phyloP scores from a whole-genome alignment of 2,329 filamentous ascomycete species.

The Amylocarpus encephaloides region DNA sequence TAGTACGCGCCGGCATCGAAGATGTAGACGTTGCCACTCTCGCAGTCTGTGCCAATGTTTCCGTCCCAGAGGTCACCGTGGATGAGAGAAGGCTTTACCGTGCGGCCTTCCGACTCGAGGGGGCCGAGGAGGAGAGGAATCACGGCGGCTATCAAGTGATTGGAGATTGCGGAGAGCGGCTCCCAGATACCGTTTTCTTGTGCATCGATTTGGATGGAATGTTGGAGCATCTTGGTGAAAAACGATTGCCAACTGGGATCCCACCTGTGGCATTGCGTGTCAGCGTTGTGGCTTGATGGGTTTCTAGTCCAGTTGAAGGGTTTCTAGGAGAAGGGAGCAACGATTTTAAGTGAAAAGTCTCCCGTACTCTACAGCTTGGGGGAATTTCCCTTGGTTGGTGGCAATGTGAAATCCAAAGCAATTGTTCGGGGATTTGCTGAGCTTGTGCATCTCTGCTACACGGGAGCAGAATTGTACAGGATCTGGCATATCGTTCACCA shows the following conservation, averaged over 20 bases:
- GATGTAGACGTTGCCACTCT: constrained; percentile 14
- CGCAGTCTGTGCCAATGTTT: constrained; percentile 12
- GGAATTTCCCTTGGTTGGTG: constrained; percentile 23
- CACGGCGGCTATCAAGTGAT: constrained; percentile 1
- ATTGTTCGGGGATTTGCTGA: constrained; percentile 19
- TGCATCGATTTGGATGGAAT: constrained; percentile 1
- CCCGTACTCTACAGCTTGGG: constrained; percentile 10
- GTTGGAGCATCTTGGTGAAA: constrained; percentile 23
- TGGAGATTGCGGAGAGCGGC: constrained; percentile 1
- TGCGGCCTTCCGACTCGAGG: constrained; percentile 16
- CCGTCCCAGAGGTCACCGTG: constrained; percentile 23
- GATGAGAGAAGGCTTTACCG: constrained; percentile 18
- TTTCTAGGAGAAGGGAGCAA: too few species aligned
- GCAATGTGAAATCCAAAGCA: constrained; percentile 28
- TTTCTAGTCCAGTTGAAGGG: too few species aligned
- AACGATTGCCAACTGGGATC: constrained; percentile 33
- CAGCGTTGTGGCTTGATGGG: too few species aligned
- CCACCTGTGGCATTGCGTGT: constrained; percentile 22
- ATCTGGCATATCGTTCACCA: constrained; percentile 19
- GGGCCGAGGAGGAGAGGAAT: constrained; percentile 11
- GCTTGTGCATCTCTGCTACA: constrained; percentile 24
- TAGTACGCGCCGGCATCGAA: constrained; percentile 17
- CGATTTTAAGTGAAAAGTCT: not conserved
- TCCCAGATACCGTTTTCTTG: constrained; percentile 7
- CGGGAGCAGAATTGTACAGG: constrained; percentile 17